Conservation (phyloP, 441 rosid species). For the Populus hybrid region DNA sequence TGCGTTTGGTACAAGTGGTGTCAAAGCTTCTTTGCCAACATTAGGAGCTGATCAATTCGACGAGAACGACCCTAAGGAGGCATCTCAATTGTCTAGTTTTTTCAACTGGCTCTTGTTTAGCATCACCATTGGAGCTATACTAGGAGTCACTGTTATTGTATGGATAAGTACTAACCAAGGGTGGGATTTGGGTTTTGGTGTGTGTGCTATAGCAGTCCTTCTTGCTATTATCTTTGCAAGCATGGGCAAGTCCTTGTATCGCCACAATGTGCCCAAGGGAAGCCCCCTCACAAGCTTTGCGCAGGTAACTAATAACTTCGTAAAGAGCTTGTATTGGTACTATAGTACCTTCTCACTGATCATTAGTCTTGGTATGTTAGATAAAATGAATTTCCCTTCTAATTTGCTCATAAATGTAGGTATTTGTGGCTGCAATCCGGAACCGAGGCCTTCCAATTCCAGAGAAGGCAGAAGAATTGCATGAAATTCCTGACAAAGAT, state of each 20-base stretch:
- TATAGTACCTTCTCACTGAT: too few relatives aligned
- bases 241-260: slow-evolving; percentile 51
- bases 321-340: not conserved
- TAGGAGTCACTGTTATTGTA: slow-evolving; percentile 49
- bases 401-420: not conserved
- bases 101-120: slow-evolving; percentile 70
- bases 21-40: too few relatives aligned
- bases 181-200: slow-evolving; percentile 55
- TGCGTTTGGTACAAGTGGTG: too few relatives aligned
- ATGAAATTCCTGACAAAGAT: too few relatives aligned
- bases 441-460: too few relatives aligned
- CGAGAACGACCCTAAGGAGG: too few relatives aligned
- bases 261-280: slow-evolving; percentile 40
- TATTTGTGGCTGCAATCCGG: too few relatives aligned
- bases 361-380: too few relatives aligned
- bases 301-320: slow-evolving; percentile 30
- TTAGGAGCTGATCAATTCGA: too few relatives aligned
- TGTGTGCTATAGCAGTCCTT: slow-evolving; percentile 34
- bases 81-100: not conserved
- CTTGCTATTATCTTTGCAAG: slow-evolving; percentile 28
- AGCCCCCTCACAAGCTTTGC: slow-evolving; percentile 45
- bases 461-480: too few relatives aligned
- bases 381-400: too few relatives aligned
- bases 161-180: slow-evolving; percentile 55
- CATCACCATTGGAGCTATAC: slow-evolving; percentile 42